These are phyloP conservation scores for Citropsis articulata DNA, from an alignment of 345 rosid genomes.

Conservation along the genomic window DNA sequence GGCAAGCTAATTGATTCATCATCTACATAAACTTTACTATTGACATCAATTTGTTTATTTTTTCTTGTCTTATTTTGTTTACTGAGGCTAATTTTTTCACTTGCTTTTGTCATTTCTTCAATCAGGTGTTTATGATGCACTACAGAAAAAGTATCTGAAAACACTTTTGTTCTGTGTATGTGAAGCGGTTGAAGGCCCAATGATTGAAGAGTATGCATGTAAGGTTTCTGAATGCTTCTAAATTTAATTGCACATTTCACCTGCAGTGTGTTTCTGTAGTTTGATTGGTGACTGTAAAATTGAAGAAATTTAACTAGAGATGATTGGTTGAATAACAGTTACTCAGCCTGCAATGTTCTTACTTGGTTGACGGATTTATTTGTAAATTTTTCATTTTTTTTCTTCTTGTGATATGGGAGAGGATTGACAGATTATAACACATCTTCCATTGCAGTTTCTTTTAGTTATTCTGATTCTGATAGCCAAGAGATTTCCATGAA, in stretches of 20 bases:
- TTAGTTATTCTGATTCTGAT: constrained; percentile 73
- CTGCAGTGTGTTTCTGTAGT: not conserved
- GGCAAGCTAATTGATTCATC: constrained; percentile 34
- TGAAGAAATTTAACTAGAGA: not conserved
- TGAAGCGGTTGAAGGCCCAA: constrained; percentile 70
- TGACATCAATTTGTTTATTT: not conserved
- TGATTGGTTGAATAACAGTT: not conserved
- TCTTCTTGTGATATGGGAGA: not conserved
- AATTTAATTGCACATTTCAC: not conserved
- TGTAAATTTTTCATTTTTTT: not conserved
- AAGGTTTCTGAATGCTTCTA: constrained; percentile 20
- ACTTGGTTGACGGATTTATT: not conserved
- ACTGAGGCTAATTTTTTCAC: constrained; percentile 2
- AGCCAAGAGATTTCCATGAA: constrained; percentile 86
- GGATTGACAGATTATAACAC: constrained; percentile 19
- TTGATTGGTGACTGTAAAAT: not conserved
- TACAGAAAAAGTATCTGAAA: constrained; percentile 85
- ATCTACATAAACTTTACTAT: not conserved
- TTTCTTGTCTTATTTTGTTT: not conserved
- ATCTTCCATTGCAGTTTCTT: constrained; percentile 70
- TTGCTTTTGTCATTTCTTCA: constrained; percentile 1
- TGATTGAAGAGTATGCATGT: constrained; percentile 93
- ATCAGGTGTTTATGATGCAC: constrained; percentile 87
- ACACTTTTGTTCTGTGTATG: constrained; percentile 88
- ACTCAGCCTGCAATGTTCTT: not conserved